Evolutionary conservation across 2,329 filamentous ascomycete genomes (phyloP).

Genomic region (Pseudocercospora pini-densiflorae): DNA sequence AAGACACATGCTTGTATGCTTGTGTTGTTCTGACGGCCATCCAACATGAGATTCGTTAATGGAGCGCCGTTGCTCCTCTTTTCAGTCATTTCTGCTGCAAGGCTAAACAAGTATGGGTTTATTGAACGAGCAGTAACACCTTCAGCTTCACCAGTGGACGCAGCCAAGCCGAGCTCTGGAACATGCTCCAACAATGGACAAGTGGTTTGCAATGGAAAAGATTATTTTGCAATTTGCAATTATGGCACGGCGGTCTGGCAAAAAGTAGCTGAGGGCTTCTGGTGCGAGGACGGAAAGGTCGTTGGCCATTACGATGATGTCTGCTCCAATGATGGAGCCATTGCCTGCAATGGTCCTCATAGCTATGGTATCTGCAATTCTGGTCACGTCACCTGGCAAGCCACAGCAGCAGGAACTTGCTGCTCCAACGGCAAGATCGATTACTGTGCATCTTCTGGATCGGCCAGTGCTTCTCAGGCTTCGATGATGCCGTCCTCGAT

Average conservation of each 20-base stretch:
- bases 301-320: not conserved
- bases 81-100: not conserved
- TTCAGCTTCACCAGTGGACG: not conserved
- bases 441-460: not conserved
- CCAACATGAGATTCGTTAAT: not conserved
- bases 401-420: slow-evolving; percentile 48
- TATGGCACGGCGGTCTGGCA: slow-evolving; percentile 46
- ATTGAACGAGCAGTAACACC: not conserved
- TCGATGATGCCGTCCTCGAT: not conserved
- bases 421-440: slow-evolving; percentile 36
- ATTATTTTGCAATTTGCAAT: slow-evolving; percentile 50
- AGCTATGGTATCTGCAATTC: slow-evolving; percentile 51
- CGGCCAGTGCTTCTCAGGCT: not conserved
- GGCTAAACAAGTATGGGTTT: not conserved
- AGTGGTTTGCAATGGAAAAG: slow-evolving; percentile 45
- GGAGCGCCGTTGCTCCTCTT: not conserved
- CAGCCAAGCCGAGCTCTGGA: not conserved
- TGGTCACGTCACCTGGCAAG: slow-evolving; percentile 45
- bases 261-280: slow-evolving; percentile 48
- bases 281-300: slow-evolving; percentile 37
- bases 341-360: slow-evolving; percentile 45
- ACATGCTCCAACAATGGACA: slow-evolving; percentile 9
- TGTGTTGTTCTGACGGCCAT: not conserved
- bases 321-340: slow-evolving; percentile 6
- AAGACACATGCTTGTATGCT: not conserved